A percentile compares a stretch with the other conserved stretches of the same genome.
phyloP scores from a whole-genome alignment of 2,329 filamentous ascomycete species.

The Apiospora malaysiana region DNA sequence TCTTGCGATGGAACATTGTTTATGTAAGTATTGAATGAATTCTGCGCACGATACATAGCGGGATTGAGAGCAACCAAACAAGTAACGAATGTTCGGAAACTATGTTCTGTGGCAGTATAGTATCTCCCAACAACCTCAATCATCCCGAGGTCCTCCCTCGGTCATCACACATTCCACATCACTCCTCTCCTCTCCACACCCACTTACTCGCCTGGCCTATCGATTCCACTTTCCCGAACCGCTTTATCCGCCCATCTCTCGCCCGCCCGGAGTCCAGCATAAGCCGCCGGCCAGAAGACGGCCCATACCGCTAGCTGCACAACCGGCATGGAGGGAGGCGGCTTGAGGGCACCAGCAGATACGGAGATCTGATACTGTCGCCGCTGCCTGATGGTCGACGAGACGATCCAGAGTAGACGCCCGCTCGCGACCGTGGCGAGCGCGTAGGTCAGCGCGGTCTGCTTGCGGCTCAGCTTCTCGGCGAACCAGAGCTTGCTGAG shows the following conservation, averaged over 20 bases:
- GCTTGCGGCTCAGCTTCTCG: conserved; percentile 6
- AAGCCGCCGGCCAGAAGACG: conserved; percentile 25
- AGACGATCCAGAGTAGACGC: conserved; percentile 12
- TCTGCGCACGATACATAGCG: not conserved
- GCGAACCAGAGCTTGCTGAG: conserved; percentile 17
- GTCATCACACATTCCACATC: not conserved
- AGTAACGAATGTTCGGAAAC: not conserved
- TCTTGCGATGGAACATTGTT: not conserved
- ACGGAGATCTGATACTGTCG: conserved; percentile 15
- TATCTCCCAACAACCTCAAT: not conserved
- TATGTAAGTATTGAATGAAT: too few species aligned
- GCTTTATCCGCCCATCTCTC: conserved; percentile 23
- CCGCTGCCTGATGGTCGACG: not conserved
- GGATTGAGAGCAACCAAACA: not conserved
- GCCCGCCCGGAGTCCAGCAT: conserved; percentile 20
- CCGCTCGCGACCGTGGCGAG: conserved; percentile 7
- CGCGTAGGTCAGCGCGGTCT: not conserved
- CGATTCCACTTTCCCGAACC: conserved; percentile 22
- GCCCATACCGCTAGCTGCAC: conserved; percentile 25
- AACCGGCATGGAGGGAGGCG: not conserved
- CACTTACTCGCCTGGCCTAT: conserved; percentile 9
- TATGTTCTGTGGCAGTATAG: not conserved
- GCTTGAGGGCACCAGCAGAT: not conserved
- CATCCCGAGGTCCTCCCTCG: not conserved
- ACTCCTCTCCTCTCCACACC: not conserved